A percentile compares a stretch with the other conserved stretches of the same genome.
Conservation (phyloP, 1,284 basidiomycete species). For the Trametes versicolor region DNA sequence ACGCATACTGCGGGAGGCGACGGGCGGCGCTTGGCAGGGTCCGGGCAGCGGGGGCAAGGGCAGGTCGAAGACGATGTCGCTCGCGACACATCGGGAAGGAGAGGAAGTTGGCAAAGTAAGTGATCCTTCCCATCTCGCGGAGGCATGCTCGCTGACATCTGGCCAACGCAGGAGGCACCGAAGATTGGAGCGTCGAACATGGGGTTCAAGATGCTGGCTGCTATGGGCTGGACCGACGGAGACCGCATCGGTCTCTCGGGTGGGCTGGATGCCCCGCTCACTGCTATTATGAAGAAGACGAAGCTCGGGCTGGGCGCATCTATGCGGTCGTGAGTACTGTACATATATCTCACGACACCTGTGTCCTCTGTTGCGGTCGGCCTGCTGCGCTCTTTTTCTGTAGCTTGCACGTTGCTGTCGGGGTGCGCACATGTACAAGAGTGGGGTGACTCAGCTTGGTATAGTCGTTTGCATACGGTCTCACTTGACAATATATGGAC, state of each 20-base stretch:
- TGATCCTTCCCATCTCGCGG: conserved; percentile 13
- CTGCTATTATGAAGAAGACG: conserved; percentile 78
- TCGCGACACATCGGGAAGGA: conserved; percentile 70
- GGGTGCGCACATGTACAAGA: too few species aligned
- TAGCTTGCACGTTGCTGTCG: too few species aligned
- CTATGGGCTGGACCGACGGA: conserved; percentile 84
- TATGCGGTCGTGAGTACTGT: neutral
- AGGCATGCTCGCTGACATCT: conserved; percentile 7
- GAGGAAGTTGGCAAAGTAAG: conserved; percentile 79
- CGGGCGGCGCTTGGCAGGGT: conserved; percentile 45
- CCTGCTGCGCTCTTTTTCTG: too few species aligned
- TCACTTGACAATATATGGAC: too few species aligned
- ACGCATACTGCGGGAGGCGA: conserved; percentile 56
- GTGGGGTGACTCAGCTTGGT: too few species aligned
- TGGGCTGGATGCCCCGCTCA: conserved; percentile 70
- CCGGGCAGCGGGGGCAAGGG: conserved; percentile 43
- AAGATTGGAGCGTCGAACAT: conserved; percentile 77
- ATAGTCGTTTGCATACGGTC: too few species aligned
- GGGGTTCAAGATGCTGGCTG: conserved; percentile 79
- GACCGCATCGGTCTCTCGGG: conserved; percentile 71
- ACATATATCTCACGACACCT: neutral
- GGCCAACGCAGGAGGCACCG: conserved; percentile 56
- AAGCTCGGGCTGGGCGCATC: conserved; percentile 77
- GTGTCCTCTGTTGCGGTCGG: too few species aligned
- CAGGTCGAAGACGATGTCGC: conserved; percentile 40